Conservation (phyloP, 108 stramenopile species). For the Bacterosira constricta region DNA sequence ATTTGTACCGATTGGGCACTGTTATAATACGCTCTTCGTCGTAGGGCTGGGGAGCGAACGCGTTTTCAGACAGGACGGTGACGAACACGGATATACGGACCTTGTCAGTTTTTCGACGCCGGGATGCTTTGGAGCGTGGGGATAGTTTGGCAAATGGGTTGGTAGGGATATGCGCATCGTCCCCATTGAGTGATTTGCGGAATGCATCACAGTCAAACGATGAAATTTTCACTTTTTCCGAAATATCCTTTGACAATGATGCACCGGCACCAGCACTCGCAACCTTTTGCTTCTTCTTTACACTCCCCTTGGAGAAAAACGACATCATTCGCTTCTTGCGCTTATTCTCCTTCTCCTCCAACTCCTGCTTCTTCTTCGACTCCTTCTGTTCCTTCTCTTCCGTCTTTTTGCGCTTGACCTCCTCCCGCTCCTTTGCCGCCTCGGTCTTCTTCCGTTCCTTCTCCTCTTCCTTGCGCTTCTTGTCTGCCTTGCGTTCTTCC, state of each 20-base stretch:
- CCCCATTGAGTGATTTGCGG: conserved; percentile 44
- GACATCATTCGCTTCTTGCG: conserved; percentile 64
- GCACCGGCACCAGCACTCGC: not conserved
- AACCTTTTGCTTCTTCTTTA: conserved; percentile 33
- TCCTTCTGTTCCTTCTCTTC: conserved; percentile 54
- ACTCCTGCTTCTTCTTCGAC: conserved; percentile 50
- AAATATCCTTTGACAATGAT: not conserved
- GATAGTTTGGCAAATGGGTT: conserved; percentile 18
- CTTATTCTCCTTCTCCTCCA: conserved; percentile 59
- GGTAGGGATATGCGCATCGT: conserved; percentile 2
- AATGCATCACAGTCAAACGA: conserved; percentile 59
- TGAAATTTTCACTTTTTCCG: too few species aligned
- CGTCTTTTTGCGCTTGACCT: conserved; percentile 30
- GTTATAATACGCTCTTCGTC: conserved; percentile 68
- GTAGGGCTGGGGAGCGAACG: conserved; percentile 69
- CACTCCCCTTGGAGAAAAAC: conserved; percentile 59
- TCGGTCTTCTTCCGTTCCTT: conserved; percentile 33
- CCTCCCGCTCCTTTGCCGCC: conserved; percentile 47
- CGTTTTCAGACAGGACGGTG: conserved; percentile 51
- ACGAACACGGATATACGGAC: conserved; percentile 49
- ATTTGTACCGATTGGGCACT: conserved; percentile 79
- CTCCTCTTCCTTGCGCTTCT: conserved; percentile 57
- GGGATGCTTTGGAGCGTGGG: conserved; percentile 3
- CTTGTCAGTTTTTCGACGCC: conserved; percentile 23
- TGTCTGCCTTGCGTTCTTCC: conserved; percentile 32